Percentiles rank a stretch among this genome's conserved stretches.
These are phyloP conservation scores for Raddia distichophylla DNA, from an alignment of 176 grass and related monocot species.

Conservation along the genomic window DNA sequence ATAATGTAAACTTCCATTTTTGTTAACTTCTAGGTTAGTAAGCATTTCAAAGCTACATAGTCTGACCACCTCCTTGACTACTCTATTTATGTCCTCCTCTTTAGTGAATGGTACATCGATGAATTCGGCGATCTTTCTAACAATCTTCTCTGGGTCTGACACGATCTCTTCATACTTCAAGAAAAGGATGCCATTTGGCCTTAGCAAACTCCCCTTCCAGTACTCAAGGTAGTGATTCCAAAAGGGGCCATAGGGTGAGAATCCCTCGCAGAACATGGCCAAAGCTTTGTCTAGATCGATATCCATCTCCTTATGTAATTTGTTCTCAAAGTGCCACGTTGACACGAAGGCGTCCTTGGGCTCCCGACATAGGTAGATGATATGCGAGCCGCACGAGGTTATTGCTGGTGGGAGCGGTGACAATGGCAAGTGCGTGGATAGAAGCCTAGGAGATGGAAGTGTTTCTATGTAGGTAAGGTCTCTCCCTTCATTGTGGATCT, in stretches of 20 bases:
- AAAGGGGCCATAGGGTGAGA: too few species aligned
- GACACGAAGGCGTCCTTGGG: constrained; percentile 17
- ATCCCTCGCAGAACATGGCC: not conserved
- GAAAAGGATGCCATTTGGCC: not conserved
- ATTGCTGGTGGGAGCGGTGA: not conserved
- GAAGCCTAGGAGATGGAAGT: not conserved
- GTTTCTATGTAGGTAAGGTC: not conserved
- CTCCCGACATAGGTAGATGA: not conserved
- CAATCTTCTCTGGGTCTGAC: not conserved
- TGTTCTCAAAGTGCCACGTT: not conserved
- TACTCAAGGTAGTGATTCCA: too few species aligned
- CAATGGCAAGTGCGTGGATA: not conserved
- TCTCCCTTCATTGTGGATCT: not conserved
- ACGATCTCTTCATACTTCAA: constrained; percentile 16
- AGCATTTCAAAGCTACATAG: constrained; percentile 7
- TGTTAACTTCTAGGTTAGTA: not conserved
- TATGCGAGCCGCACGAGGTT: not conserved
- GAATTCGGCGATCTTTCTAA: not conserved
- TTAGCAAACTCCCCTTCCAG: too few species aligned
- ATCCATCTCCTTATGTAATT: not conserved
- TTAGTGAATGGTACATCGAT: not conserved
- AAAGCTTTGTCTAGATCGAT: not conserved
- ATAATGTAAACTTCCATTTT: not conserved
- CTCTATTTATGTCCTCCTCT: not conserved
- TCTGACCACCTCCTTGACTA: not conserved